Evolutionary conservation across 2,329 filamentous ascomycete species (phyloP).

Genomic region (Colletotrichum sp.): DNA sequence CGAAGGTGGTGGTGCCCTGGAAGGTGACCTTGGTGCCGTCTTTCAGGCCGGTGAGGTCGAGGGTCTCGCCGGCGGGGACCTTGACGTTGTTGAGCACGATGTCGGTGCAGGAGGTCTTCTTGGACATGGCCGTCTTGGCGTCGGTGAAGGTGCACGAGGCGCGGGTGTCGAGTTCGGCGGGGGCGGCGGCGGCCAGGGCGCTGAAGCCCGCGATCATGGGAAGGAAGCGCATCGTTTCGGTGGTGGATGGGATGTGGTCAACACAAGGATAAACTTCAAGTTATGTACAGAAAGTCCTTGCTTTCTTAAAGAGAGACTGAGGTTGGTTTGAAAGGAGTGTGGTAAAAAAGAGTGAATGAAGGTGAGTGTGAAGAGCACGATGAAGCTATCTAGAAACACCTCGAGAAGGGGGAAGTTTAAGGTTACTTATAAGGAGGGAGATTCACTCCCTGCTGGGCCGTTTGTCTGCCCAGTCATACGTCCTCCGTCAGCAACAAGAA

Average conservation of each 20-base stretch:
- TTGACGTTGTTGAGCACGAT: conserved; percentile 58
- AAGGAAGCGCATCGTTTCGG: conserved; percentile 7
- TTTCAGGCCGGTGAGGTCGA: conserved; percentile 60
- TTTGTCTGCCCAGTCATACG: neutral
- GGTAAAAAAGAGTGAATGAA: conserved; percentile 4
- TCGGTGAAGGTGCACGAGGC: conserved; percentile 59
- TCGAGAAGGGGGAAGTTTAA: neutral
- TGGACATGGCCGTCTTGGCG: conserved; percentile 48
- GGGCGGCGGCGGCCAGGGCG: conserved; percentile 28
- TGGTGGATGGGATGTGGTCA: neutral
- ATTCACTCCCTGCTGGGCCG: neutral
- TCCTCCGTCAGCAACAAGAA: neutral
- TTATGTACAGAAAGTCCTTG: neutral
- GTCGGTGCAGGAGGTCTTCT: conserved; percentile 57
- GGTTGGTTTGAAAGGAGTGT: neutral
- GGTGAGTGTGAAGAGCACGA: conserved; percentile 8
- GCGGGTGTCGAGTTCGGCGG: conserved; percentile 21
- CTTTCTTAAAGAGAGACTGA: neutral
- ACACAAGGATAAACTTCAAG: neutral
- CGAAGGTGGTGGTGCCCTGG: conserved; percentile 69
- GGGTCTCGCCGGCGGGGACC: conserved; percentile 62
- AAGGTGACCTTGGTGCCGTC: conserved; percentile 59
- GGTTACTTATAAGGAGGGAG: neutral
- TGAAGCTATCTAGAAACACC: neutral
- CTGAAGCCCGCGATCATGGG: conserved; percentile 25